Base-by-base conservation (phyloP, 2,329 filamentous ascomycete species). In the Neopestalotiopsis sp. region DNA sequence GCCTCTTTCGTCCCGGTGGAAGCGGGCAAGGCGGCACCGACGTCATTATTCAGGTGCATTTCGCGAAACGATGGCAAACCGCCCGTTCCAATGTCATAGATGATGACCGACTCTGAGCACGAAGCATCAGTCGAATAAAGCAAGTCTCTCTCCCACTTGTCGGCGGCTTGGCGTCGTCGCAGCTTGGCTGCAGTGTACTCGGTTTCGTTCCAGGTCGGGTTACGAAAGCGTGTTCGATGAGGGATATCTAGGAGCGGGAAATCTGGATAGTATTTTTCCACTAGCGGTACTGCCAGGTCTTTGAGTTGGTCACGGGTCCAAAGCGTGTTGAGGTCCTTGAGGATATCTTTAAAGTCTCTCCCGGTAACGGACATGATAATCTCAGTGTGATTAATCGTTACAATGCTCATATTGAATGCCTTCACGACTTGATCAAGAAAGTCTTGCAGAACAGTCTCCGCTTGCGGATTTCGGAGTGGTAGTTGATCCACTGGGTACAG, bases 51-150 rank as follows among this genome's bases (percentile, higher is more conserved):
- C 6, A 81, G 74, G 28, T 75, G 74, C 10, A 73, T 65, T 69
- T 83, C 80, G 12, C 81, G 78, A 68, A 78, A 83, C 5, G 78
- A 80, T 2, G 81, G 81, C 20, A 81, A 65, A 0, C 81, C 82
- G 28, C 81, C 81, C 0, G 81, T 82, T 10, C 82, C 81, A 65
- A 83, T 81, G 70, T 83, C 82, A 71, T 80, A 81, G 28, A 83
- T 72, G 74, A 83, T 78, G 20, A 84, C 72, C 45, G 74, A 76
- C 65, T 83, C 80, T 5, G 80, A 81, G 69, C 81, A 83, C 1
- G 78, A 80, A 56, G 79, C 1, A 78, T 81, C 59, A 72, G 74
- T 72, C 75, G 80, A 64, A 82, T 78, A 3, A 82, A 69, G 32
- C 79, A 69, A 4, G 71, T 65, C 65, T 83, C 79, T 14, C 5